Conservation (phyloP, 2,329 filamentous ascomycete species). For the Calonectria naviculata region DNA sequence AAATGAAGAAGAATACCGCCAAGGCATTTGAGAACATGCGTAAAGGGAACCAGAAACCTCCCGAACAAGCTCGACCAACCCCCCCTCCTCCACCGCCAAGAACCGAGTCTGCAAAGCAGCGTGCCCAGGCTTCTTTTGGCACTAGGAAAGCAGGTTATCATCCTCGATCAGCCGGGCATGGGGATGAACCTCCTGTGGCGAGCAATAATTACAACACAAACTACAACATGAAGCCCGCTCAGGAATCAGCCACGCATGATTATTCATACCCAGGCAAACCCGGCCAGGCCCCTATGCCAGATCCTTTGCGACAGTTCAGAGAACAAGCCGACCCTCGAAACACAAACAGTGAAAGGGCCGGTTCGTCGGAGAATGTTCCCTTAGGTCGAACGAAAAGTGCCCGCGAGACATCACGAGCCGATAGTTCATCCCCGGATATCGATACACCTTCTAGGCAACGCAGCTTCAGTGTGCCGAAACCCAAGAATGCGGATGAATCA, state of each 20-base stretch:
- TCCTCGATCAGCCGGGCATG: slow-evolving; percentile 58
- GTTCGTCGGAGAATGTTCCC: slow-evolving; percentile 62
- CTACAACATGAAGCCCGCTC: slow-evolving; percentile 55
- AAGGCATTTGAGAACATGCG: slow-evolving; percentile 58
- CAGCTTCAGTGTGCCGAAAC: slow-evolving; percentile 46
- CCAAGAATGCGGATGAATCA: slow-evolving; percentile 22
- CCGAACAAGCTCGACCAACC: slow-evolving; percentile 43
- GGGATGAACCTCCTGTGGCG: slow-evolving; percentile 64
- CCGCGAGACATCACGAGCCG: slow-evolving; percentile 48
- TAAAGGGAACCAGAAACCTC: slow-evolving; percentile 42
- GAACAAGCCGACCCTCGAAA: slow-evolving; percentile 58
- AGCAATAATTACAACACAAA: slow-evolving; percentile 65
- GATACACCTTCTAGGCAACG: slow-evolving; percentile 40
- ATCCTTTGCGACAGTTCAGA: slow-evolving; percentile 61
- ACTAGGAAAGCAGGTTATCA: slow-evolving; percentile 60
- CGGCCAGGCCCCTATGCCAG: slow-evolving; percentile 46
- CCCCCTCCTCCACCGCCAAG: slow-evolving; percentile 55
- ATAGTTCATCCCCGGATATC: slow-evolving; percentile 36
- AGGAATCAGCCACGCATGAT: slow-evolving; percentile 35
- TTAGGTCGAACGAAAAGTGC: slow-evolving; percentile 60
- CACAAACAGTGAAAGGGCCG: slow-evolving; percentile 69
- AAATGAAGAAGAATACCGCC: slow-evolving; percentile 54
- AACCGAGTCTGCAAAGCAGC: slow-evolving; percentile 64
- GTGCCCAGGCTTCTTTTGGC: slow-evolving; percentile 67
- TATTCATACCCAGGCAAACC: slow-evolving; percentile 18